These are phyloP conservation scores for Tetrastigma voinierianum DNA, from an alignment of 164 flowering plant genomes.

Conservation along the genomic window DNA sequence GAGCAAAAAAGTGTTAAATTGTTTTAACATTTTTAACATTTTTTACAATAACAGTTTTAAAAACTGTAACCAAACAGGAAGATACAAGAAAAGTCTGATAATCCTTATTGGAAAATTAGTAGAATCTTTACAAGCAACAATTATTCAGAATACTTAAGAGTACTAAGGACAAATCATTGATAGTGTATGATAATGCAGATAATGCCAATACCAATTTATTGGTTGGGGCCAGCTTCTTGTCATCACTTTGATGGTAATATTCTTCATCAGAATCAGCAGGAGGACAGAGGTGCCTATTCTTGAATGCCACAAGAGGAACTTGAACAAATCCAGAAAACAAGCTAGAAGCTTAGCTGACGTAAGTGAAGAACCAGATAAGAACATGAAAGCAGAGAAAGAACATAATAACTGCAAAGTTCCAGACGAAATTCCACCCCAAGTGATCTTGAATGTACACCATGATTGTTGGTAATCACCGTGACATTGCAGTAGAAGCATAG, in stretches of 20 bases:
- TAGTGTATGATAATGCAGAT: background rate
- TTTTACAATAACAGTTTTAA: no score
- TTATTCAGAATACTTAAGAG: no score
- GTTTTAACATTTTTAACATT: no score
- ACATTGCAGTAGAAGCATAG: conserved; percentile 12
- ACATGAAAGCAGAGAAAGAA: conserved; percentile 17
- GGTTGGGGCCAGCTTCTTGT: conserved; percentile 17
- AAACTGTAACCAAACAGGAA: no score
- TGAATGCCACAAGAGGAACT: conserved; percentile 24
- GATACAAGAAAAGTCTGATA: no score
- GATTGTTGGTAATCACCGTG: conserved; percentile 17
- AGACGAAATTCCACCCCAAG: conserved; percentile 31
- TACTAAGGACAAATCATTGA: no score
- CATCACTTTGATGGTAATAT: conserved; percentile 17
- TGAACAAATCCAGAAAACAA: conserved; percentile 26
- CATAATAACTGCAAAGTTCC: conserved; percentile 31
- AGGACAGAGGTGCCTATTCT: conserved; percentile 16
- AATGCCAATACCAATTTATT: conserved; percentile 26
- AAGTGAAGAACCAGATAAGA: conserved; percentile 28
- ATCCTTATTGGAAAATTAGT: no score
- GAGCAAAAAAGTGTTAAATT: no score
- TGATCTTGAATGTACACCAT: conserved; percentile 26
- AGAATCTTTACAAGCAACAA: no score
- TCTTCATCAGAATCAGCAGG: background rate
- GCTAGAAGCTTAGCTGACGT: conserved; percentile 13